These are phyloP conservation scores for Fusarium continuum DNA, from an alignment of 2,329 filamentous ascomycete genomes.

Conservation along the genomic window DNA sequence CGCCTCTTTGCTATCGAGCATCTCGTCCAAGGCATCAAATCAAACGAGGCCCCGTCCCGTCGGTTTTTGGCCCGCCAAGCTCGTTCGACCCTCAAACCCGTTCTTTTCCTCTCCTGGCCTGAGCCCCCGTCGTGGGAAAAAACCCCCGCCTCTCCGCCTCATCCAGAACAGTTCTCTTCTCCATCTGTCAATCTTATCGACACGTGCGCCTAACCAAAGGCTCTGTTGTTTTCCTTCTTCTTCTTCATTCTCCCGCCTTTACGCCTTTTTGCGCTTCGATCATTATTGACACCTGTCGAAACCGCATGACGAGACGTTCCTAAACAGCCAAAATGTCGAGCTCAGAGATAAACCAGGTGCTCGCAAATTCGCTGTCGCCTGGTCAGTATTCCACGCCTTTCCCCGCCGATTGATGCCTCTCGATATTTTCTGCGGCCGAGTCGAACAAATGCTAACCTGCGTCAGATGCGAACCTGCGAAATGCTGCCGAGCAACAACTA, in stretches of 20 bases:
- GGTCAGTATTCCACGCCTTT: slow-evolving; percentile 67
- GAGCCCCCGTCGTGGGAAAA: slow-evolving; percentile 38
- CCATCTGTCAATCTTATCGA: slow-evolving; percentile 44
- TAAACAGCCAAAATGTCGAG: slow-evolving; percentile 66
- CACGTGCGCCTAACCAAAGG: slow-evolving; percentile 45
- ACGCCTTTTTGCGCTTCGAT: slow-evolving; percentile 23
- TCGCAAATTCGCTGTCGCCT: slow-evolving; percentile 94
- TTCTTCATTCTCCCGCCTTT: slow-evolving; percentile 18
- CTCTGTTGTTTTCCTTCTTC: slow-evolving; percentile 33
- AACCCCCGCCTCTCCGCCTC: slow-evolving; percentile 46
- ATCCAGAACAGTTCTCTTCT: slow-evolving; percentile 36
- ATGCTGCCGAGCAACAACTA: slow-evolving; percentile 93
- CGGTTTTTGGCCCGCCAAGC: slow-evolving; percentile 34
- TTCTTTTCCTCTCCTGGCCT: slow-evolving; percentile 41
- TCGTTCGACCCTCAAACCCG: slow-evolving; percentile 39
- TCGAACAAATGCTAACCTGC: slow-evolving; percentile 47
- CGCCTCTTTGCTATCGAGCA: slow-evolving; percentile 18
- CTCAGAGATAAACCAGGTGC: slow-evolving; percentile 97
- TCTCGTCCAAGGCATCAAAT: slow-evolving; percentile 20
- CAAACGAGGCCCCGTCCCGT: slow-evolving; percentile 22
- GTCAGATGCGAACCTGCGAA: slow-evolving; percentile 86
- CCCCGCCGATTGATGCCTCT: slow-evolving; percentile 14
- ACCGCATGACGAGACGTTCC: slow-evolving; percentile 51
- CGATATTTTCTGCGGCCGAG: slow-evolving; percentile 1
- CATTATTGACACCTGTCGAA: slow-evolving; percentile 41